Conservation (phyloP, 345 rosid species). For the Acer campestre region DNA sequence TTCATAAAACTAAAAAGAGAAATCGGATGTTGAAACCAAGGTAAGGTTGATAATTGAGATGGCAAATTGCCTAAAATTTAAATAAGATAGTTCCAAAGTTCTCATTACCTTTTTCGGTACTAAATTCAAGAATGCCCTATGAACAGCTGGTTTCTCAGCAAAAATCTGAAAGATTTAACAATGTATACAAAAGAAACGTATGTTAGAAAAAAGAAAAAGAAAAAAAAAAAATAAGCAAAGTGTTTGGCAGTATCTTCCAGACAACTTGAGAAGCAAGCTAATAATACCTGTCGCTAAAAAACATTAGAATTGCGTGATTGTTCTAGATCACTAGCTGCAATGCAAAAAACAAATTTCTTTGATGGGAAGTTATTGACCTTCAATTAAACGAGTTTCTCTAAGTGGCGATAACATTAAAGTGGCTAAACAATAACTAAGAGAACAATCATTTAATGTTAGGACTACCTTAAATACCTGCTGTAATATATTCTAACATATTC, state of each 20-base stretch:
- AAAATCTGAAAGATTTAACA: conserved; percentile 61
- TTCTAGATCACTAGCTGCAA: conserved; percentile 1
- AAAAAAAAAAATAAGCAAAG: neutral
- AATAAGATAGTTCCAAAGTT: conserved; percentile 13
- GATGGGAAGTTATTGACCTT: neutral
- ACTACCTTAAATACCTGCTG: neutral
- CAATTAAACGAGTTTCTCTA: neutral
- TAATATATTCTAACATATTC: neutral
- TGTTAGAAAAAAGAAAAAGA: neutral
- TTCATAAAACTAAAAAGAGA: conserved; percentile 4
- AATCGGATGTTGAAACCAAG: neutral
- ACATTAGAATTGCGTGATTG: neutral
- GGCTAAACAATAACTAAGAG: neutral
- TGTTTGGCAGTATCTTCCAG: neutral
- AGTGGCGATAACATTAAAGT: neutral
- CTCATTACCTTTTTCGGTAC: conserved; percentile 87
- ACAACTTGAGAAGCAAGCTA: conserved; percentile 5
- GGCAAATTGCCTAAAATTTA: conserved; percentile 9
- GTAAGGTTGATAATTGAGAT: conserved; percentile 6
- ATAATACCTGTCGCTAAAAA: neutral
- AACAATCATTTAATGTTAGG: neutral
- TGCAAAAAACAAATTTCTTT: conserved; percentile 5
- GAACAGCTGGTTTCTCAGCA: conserved; percentile 97
- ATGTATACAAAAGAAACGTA: conserved; percentile 18
- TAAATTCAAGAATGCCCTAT: conserved; percentile 70